These are phyloP conservation scores for Stagonosporopsis vannaccii DNA, from an alignment of 2,329 filamentous ascomycete species.

Conservation along the genomic window DNA sequence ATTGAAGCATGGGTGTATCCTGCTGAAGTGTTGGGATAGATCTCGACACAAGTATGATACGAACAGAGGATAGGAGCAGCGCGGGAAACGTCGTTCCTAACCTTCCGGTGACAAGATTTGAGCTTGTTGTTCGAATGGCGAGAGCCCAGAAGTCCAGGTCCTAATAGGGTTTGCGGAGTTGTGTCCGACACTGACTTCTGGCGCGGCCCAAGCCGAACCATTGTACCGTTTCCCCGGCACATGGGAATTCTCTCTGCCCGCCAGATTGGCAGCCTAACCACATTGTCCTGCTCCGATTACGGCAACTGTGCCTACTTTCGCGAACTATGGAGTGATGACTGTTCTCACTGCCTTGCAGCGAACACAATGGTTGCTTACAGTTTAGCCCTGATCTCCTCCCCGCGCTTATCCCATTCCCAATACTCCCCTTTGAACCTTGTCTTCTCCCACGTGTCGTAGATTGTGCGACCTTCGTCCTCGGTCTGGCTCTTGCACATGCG, in stretches of 20 bases:
- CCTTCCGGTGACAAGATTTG: background rate
- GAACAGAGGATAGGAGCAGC: background rate
- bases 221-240: background rate
- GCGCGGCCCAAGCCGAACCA: background rate
- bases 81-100: background rate
- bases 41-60: background rate
- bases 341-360: background rate
- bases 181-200: background rate
- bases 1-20: background rate
- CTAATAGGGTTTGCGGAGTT: slow-evolving; percentile 12
- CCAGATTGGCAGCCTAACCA: background rate
- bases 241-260: background rate
- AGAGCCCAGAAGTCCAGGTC: background rate
- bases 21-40: background rate
- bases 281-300: background rate
- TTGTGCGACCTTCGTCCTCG: slow-evolving; percentile 26
- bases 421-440: slow-evolving; percentile 44
- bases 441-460: slow-evolving; percentile 46
- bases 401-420: slow-evolving; percentile 48
- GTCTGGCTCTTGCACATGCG: slow-evolving; percentile 34
- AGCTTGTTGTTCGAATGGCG: background rate
- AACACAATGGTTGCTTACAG: slow-evolving; percentile 1
- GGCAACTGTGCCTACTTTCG: background rate
- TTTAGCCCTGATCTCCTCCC: slow-evolving; percentile 17
- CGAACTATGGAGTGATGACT: background rate